These are phyloP conservation scores for Phaeomoniella chlamydospora DNA, from an alignment of 2,329 filamentous ascomycete species.

Conservation along the genomic window DNA sequence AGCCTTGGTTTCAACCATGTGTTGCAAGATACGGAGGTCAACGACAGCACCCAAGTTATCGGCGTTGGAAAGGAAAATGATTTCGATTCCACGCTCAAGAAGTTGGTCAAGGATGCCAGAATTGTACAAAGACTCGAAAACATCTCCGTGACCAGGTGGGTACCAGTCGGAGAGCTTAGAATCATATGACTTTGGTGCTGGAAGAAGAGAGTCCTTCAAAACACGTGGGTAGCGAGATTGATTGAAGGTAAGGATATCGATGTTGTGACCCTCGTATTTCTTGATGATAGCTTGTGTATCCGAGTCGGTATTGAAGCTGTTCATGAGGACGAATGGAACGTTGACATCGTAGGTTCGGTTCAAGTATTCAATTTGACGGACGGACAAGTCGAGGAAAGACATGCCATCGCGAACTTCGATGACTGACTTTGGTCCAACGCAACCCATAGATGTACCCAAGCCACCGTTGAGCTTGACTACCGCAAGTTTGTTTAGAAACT, in stretches of 20 bases:
- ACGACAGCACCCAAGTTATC: constrained; percentile 98
- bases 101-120: constrained; percentile 96
- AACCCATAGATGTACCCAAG: constrained; percentile 98
- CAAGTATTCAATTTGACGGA: constrained; percentile 96
- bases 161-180: constrained; percentile 95
- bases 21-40: constrained; percentile 93
- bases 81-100: constrained; percentile 86
- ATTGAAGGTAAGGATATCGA: constrained; percentile 99
- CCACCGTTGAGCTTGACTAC: constrained; percentile 99
- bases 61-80: constrained; percentile 96
- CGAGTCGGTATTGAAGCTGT: constrained; percentile 99
- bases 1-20: constrained; percentile 94
- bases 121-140: constrained; percentile 99
- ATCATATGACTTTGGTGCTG: constrained; percentile 77
- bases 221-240: constrained; percentile 97
- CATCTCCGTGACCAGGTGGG: constrained; percentile 96
- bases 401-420: constrained; percentile 99
- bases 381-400: constrained; percentile 98
- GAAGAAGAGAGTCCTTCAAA: constrained; percentile 93
- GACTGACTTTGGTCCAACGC: constrained; percentile 96
- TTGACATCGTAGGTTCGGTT: constrained; percentile 97
- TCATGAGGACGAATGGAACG: constrained; percentile 98
- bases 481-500: constrained; percentile 92
- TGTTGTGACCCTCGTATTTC: constrained; percentile 99
- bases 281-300: constrained; percentile 99